Base-by-base conservation (phyloP, 2,329 filamentous ascomycete genomes). In the Apiospora aurea region DNA sequence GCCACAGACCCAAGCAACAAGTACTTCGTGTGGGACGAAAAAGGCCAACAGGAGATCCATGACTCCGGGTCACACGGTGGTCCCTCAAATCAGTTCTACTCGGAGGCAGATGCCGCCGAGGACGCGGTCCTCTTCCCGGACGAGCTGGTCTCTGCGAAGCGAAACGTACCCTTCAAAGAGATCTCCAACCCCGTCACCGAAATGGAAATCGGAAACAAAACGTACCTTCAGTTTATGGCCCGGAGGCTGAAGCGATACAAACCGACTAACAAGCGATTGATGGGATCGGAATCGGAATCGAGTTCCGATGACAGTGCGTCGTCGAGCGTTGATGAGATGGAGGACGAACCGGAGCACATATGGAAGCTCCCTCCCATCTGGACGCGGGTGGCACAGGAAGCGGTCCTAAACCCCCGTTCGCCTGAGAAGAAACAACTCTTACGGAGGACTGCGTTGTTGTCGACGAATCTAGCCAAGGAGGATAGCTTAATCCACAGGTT, bases 61-160 rank as follows among this genome's bases (percentile, higher is more conserved):
- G 67, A 49, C 43, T 68, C 67, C 43, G 67, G 43, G 18, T 13
- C 67, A 16, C 67, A 68, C 24, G 43, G 24, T 0, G 24, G 44
- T 18, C 53, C 71, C 26, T 73, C 72, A 24, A 71, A 78, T 61
- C 7, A 69, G 14, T 77, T 76, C 61, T 80, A 80, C 66, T 80
- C 75, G 41, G 77, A 80, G 38, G 74, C 76, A 8, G 76, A 80
- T 51, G 76, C 72, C 11, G 79, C 74, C 6, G 79, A 80, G 71
- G 78, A 93, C 77, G 61, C 81, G 81, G 84, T 84, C 1, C 88
- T 87, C 38, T 87, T 91, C 8, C 89, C 90, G 76, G 87, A 89
- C 64, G 87, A 88, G 71, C 88, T 79, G 29, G 78, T 78, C 41
- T 72, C 89, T 75, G 81, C 82, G 10, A 73, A 76, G 51, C 73